These are phyloP conservation scores for Lentinula lateritia DNA, from an alignment of 768 basidiomycete genomes.

Conservation along the genomic window DNA sequence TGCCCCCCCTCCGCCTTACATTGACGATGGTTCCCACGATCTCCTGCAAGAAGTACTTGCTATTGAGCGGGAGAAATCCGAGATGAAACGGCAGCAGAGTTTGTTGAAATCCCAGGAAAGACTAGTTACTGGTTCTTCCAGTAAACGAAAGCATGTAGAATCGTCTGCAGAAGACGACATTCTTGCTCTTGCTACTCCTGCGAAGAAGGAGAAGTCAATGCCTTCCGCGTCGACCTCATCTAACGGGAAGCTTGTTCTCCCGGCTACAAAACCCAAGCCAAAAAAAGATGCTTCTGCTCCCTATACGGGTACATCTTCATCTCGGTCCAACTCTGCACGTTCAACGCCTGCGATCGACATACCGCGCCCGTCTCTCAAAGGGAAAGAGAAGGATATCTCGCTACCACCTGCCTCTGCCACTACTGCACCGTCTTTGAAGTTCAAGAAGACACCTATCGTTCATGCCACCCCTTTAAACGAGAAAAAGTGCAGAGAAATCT, in stretches of 20 bases:
- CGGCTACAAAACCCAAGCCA: slow-evolving; percentile 37
- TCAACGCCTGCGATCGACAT: slow-evolving; percentile 20
- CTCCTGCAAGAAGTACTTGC: slow-evolving; percentile 78
- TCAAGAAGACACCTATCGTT: slow-evolving; percentile 30
- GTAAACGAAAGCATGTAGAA: slow-evolving; percentile 49
- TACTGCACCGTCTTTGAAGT: slow-evolving; percentile 24
- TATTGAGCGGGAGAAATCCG: slow-evolving; percentile 63
- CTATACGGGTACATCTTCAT: slow-evolving; percentile 8
- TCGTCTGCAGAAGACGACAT: slow-evolving; percentile 55
- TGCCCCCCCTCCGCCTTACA: slow-evolving; percentile 53
- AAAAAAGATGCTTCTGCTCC: slow-evolving; percentile 26
- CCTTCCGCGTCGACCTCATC: slow-evolving; percentile 33
- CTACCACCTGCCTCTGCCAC: slow-evolving; percentile 21
- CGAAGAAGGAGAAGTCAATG: slow-evolving; percentile 49
- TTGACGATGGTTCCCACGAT: slow-evolving; percentile 80
- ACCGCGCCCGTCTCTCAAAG: slow-evolving; percentile 49
- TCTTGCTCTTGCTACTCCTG: slow-evolving; percentile 53
- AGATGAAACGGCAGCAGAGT: slow-evolving; percentile 43
- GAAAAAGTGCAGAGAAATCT: slow-evolving; percentile 75
- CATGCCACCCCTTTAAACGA: slow-evolving; percentile 56
- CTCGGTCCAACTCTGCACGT: slow-evolving; percentile 14
- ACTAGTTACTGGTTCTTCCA: slow-evolving; percentile 34
- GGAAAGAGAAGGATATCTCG: slow-evolving; percentile 66
- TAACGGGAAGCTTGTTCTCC: slow-evolving; percentile 8
- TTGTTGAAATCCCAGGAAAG: slow-evolving; percentile 34